A percentile compares a stretch with the other conserved stretches of the same genome.
Evolutionary conservation across 2,329 filamentous ascomycete genomes (phyloP).

Genomic region (Neofusicoccum parvum): DNA sequence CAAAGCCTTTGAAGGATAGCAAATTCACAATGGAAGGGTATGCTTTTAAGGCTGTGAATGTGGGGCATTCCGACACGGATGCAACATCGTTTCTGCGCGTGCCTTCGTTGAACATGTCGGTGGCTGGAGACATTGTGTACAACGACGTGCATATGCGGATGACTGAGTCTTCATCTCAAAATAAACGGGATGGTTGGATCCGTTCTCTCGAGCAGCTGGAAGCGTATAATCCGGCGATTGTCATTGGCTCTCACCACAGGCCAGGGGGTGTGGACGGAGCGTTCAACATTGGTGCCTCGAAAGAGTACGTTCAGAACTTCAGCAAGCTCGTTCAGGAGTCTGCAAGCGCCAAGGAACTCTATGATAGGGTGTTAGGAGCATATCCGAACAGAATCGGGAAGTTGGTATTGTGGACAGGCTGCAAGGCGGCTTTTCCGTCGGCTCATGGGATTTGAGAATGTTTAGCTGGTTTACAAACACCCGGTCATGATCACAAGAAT

Average conservation of each 20-base stretch:
- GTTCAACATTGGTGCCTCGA: slow-evolving; percentile 30
- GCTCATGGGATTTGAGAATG: not conserved
- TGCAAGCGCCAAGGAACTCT: slow-evolving; percentile 20
- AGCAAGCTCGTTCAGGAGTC: not conserved
- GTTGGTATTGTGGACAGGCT: slow-evolving; percentile 18
- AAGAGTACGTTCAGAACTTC: slow-evolving; percentile 31
- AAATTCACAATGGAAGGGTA: slow-evolving; percentile 29
- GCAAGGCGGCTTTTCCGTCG: not conserved
- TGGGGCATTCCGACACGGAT: slow-evolving; percentile 26
- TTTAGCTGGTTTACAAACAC: no score
- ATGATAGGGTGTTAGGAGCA: slow-evolving; percentile 15
- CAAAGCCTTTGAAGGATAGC: slow-evolving; percentile 21
- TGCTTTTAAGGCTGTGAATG: slow-evolving; percentile 27
- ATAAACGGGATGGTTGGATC: slow-evolving; percentile 37
- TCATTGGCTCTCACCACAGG: slow-evolving; percentile 37
- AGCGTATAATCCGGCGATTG: slow-evolving; percentile 32
- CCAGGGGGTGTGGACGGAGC: slow-evolving; percentile 31
- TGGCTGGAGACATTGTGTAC: slow-evolving; percentile 44
- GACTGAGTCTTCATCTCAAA: slow-evolving; percentile 35
- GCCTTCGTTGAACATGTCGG: slow-evolving; percentile 37
- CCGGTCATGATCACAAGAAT: no score
- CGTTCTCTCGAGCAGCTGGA: slow-evolving; percentile 35
- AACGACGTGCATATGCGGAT: slow-evolving; percentile 41
- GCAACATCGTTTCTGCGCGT: slow-evolving; percentile 40
- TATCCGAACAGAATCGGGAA: slow-evolving; percentile 25